Base-by-base conservation (phyloP, 2,329 filamentous ascomycete genomes). In the Orbilia quercus region DNA sequence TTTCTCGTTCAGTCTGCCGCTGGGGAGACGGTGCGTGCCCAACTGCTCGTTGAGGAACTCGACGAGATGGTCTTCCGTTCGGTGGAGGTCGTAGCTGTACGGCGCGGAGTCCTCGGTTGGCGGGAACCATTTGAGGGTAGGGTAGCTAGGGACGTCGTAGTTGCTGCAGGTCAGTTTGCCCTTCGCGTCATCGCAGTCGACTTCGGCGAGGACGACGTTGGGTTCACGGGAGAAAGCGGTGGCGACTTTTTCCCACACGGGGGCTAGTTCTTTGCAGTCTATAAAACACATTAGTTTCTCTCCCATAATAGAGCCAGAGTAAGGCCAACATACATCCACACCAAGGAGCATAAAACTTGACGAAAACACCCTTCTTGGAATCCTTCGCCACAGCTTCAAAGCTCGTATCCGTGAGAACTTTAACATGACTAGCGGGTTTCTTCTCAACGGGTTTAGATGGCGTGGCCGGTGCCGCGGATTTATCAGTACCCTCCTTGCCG, bases 301-400 rank as follows among this genome's bases (percentile, higher is more conserved):
- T 4, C 25, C 58, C 28, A 38, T 16, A 20, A 18, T 7, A 57
- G 6, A 34, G 23, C 23, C 9, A 31, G 18, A 42, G 58, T 22
- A 45, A 53, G 11, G 69, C 53, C n/a, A 72, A 77, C 77, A 90
- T 87, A 98, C 95, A 94, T 81, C 94, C 94, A 82, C 95, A 99
- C 95, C 94, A 98, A 59, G 95, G 93, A 59, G 95, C 94, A 77
- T 96, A 99, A 82, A 99, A 99, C 48, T 96, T 93, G 80, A 99
- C 93, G 63, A 99, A 82, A 18, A 96, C 91, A 82, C 96, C 85
- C 86, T 96, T 92, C 75, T 96, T 91, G 57, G 88, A 85, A 75
- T 94, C 94, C 9, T 69, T 55, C 83, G 97, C 84, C 71, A 86
- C 84, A 80, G 89, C 84, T 82, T 88, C 87, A 83, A 98, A 98